Evolutionary conservation across 108 stramenopile genomes (phyloP).

Genomic region (Skeletonema tropicum): DNA sequence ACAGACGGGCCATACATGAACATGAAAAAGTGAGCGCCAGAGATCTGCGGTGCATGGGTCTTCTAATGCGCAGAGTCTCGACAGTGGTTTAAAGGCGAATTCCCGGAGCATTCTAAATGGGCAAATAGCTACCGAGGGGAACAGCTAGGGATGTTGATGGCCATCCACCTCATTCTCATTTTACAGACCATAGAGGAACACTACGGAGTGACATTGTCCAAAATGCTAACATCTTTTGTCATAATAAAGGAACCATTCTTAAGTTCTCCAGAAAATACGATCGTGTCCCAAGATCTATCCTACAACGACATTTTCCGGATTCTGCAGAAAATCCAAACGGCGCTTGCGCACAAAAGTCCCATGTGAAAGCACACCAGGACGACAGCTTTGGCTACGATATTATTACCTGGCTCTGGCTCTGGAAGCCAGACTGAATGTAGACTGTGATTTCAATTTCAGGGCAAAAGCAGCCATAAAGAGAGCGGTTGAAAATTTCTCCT

Average conservation of each 20-base stretch:
- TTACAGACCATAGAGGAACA: background rate
- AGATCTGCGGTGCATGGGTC: background rate
- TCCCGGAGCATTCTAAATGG: background rate
- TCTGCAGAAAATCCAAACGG: background rate
- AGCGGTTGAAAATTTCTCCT: too few species aligned
- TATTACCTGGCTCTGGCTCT: too few species aligned
- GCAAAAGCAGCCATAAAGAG: background rate
- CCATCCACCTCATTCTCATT: conserved; percentile 3
- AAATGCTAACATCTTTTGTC: background rate
- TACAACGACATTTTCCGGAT: background rate
- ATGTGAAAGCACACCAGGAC: background rate
- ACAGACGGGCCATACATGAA: conserved; percentile 11
- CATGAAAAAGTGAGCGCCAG: background rate
- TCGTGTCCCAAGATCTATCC: too few species aligned
- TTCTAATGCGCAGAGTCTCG: background rate
- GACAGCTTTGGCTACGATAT: background rate
- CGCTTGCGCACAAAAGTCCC: background rate
- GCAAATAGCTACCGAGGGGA: conserved; percentile 5
- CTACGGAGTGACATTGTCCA: background rate
- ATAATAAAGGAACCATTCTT: background rate
- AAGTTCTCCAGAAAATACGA: background rate
- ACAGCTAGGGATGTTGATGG: conserved; percentile 23
- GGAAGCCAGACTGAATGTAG: background rate
- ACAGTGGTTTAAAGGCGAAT: background rate
- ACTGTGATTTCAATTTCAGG: background rate